Base-by-base conservation (phyloP, 352 stramenopile species). In the Pythium myriotylum region DNA sequence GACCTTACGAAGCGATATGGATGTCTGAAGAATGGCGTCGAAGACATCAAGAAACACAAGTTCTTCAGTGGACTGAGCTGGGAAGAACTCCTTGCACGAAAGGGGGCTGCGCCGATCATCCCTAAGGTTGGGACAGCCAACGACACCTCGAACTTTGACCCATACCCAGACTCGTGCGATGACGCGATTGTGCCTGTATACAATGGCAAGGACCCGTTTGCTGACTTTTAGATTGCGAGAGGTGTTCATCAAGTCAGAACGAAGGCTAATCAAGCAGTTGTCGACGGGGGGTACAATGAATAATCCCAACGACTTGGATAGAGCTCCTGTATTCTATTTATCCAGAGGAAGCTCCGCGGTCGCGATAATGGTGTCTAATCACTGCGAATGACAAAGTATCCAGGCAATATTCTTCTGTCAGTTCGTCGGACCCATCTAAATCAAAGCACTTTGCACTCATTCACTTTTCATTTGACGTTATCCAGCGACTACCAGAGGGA, bases 41-140 rank as follows among this genome's bases (percentile, higher is more conserved):
- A 93, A 37, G 96, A 99, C 69, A 97, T 99, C 55, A 98, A 98
- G 79, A 97, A 96, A 56, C 91, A 98, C 81, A 98, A 98, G 76
- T 99, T 96, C 74, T 98, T 98, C 65, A 64, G 73, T 19, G 90
- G 88, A 35, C 69, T 98, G 33, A 89, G 96, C 70, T 99, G 91
- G 79, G 86, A 97, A 20, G 83, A 92, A 45, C 68, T 98, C 26
- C 56, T 98, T 19, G 79, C 85, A 60, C 79, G 85, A 69, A 95
- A 98, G 68, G 74, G 97, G 10, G 73, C 89, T 7, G 86, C 94
- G 26, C 96, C 95, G 52, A 98, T 98, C 69, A 93, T 98, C 56
- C 95, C 94, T 33, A 82, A 94, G 50, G 84, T 99, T 54, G 79
- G 74, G 46, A 90, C 88, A 22, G 79, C 86, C 51, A 97, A 80